A percentile compares a stretch with the other conserved stretches of the same genome.
phyloP scores from a whole-genome alignment of 805 yeast species.

The Pichia phayaonensis region DNA sequence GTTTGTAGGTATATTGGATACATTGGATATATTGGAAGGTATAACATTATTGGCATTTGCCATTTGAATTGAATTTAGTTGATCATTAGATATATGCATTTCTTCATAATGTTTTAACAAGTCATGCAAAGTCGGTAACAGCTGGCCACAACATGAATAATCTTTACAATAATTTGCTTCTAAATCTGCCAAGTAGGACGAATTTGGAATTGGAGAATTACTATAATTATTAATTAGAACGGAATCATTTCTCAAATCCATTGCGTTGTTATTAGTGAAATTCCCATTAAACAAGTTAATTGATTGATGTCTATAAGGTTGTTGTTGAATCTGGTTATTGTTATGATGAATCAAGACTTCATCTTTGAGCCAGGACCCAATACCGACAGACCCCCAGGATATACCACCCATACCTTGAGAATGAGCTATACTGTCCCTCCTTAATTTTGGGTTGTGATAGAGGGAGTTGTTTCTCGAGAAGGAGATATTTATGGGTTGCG shows the following conservation, averaged over 20 bases:
- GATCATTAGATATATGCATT: constrained; percentile 68
- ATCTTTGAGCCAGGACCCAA: constrained; percentile 93
- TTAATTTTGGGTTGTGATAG: constrained; percentile 43
- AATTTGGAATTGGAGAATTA: constrained; percentile 55
- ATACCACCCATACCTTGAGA: constrained; percentile 98
- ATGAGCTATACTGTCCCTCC: constrained; percentile 90
- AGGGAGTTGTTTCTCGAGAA: constrained; percentile 31
- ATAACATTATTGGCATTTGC: neutral
- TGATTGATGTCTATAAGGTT: constrained; percentile 11
- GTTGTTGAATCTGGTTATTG: constrained; percentile 1
- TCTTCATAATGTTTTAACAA: constrained; percentile 92
- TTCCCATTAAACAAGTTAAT: constrained; percentile 14
- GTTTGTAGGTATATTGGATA: neutral
- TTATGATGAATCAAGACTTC: constrained; percentile 58
- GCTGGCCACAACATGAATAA: constrained; percentile 91
- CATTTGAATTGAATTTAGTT: neutral
- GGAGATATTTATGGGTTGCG: constrained; percentile 34
- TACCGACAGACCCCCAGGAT: constrained; percentile 92
- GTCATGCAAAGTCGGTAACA: constrained; percentile 89
- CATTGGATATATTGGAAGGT: neutral
- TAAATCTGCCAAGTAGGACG: constrained; percentile 81
- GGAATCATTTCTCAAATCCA: constrained; percentile 24
- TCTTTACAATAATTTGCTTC: constrained; percentile 97
- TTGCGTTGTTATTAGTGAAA: constrained; percentile 15
- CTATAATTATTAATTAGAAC: constrained; percentile 38